Conservation (phyloP, 202 grass and related monocot genomes). For the Digitaria exilis region DNA sequence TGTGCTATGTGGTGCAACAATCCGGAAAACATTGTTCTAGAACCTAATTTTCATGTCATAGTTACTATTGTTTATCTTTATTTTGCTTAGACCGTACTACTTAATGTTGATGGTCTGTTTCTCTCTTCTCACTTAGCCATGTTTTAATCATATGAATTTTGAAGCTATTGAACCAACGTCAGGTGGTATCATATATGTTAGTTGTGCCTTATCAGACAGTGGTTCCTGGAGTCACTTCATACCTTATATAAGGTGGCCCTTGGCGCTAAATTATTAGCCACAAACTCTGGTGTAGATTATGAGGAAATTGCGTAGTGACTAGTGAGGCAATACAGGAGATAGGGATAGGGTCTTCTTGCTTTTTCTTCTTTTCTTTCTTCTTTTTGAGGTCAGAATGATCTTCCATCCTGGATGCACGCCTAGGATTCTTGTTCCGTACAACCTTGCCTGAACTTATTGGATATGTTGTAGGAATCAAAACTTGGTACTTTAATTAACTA, state of each 20-base stretch:
- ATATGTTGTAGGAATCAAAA: conserved; percentile 15
- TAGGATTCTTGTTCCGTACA: background rate
- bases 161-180: background rate
- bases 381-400: background rate
- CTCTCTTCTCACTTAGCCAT: background rate
- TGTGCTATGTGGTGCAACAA: background rate
- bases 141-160: conserved; percentile 23
- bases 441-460: background rate
- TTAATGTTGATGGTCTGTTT: background rate
- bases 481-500: conserved; percentile 29
- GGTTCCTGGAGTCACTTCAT: background rate
- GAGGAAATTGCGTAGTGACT: conserved; percentile 29
- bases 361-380: background rate
- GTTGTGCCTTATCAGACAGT: background rate
- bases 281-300: conserved; percentile 57
- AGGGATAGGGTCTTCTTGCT: background rate
- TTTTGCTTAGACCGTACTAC: background rate
- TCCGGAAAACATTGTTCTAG: conserved; percentile 2
- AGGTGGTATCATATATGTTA: background rate
- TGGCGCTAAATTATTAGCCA: background rate
- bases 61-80: conserved; percentile 10
- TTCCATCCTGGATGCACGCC: background rate
- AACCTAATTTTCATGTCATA: conserved; percentile 4
- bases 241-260: background rate
- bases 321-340: conserved; percentile 42